phyloP scores from a whole-genome alignment of 2,329 filamentous ascomycete genomes.

The Claviceps digitariae region DNA sequence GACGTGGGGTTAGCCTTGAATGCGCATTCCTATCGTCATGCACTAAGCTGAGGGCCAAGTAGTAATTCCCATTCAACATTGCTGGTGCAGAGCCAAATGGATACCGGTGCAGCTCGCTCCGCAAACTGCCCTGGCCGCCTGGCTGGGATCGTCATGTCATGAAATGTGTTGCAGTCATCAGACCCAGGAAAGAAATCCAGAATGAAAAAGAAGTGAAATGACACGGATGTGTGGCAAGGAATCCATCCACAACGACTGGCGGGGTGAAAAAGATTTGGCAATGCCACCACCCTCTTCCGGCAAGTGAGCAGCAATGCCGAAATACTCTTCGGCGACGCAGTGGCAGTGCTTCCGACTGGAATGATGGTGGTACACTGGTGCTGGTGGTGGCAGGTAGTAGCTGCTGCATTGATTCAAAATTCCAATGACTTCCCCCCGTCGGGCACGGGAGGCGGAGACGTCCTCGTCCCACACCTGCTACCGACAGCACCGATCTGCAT shows the following conservation, averaged over 20 bases:
- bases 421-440: neutral
- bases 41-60: neutral
- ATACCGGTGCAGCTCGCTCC: neutral
- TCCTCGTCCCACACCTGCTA: constrained; percentile 1
- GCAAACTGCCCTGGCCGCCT: neutral
- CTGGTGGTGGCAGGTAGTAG: neutral
- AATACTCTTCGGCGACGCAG: neutral
- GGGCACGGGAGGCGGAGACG: constrained; percentile 2
- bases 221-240: neutral
- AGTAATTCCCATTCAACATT: neutral
- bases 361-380: neutral
- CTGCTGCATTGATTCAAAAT: neutral
- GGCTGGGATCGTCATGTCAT: neutral
- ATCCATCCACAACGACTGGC: neutral
- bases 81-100: neutral
- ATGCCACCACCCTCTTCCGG: neutral
- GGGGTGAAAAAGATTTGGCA: neutral
- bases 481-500: constrained; percentile 6
- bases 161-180: neutral
- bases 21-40: neutral
- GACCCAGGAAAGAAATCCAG: neutral
- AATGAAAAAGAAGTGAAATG: neutral
- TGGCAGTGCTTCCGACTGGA: neutral
- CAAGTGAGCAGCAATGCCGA: constrained; percentile 6
- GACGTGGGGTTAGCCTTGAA: too few relatives aligned